Conservation (phyloP, 805 yeast species). For the Peterozyma toletana region DNA sequence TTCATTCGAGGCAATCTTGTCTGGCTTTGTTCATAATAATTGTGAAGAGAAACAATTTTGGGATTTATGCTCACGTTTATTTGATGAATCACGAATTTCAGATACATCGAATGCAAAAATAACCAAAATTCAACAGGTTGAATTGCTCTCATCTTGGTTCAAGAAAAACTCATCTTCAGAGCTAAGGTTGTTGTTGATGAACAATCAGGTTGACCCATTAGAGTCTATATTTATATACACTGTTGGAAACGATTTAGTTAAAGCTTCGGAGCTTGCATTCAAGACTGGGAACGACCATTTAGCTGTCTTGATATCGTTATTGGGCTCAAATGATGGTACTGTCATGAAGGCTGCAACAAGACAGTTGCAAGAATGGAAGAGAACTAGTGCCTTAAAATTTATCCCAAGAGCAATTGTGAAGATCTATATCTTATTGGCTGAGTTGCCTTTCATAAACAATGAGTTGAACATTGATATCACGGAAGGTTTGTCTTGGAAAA, state of each 20-base stretch:
- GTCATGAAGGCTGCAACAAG: constrained; percentile 46
- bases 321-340: constrained; percentile 63
- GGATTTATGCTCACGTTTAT: constrained; percentile 56
- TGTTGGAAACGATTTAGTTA: constrained; percentile 47
- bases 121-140: constrained; percentile 26
- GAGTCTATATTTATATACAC: constrained; percentile 44
- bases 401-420: constrained; percentile 52
- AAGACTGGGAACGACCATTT: constrained; percentile 61
- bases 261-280: constrained; percentile 58
- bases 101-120: not conserved
- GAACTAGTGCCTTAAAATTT: constrained; percentile 26
- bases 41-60: constrained; percentile 30
- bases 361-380: constrained; percentile 66
- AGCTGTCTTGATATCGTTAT: constrained; percentile 57
- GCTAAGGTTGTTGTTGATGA: constrained; percentile 21
- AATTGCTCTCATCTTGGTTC: constrained; percentile 51
- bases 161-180: constrained; percentile 31
- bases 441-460: constrained; percentile 27
- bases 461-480: constrained; percentile 25
- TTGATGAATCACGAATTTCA: constrained; percentile 30
- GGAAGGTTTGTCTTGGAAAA: constrained; percentile 56
- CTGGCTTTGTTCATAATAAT: constrained; percentile 9
- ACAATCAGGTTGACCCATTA: constrained; percentile 28
- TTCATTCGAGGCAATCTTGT: constrained; percentile 22
- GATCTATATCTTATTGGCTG: constrained; percentile 59